Evolutionary conservation across 164 flowering plant genomes (phyloP), one percentile per base, ranked within the genome.

Genomic region (Piper longum): DNA sequence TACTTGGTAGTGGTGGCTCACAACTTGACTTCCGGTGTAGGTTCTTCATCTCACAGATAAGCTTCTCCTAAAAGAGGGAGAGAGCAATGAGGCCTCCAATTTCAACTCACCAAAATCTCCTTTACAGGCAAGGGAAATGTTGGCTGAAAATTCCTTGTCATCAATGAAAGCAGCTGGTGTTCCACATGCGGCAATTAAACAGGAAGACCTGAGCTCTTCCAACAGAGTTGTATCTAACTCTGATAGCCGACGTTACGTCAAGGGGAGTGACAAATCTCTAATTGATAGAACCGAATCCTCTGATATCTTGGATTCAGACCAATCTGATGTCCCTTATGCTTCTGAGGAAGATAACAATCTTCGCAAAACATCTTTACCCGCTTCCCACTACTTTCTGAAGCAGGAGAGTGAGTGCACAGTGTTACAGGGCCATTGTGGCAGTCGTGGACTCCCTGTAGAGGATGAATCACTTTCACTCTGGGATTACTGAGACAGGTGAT

Each of bases 391-490:
- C 56, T 77, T 77, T 62, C 82, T 84, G 0, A 83, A 83, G 77
- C 75, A 78, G 2, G 88, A 76, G 72, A 26, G 2, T 26, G 80
- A 75, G 52, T 64, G 41, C 42, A 67, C 72, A 80, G 74, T 71
- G 57, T 72, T 39, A 16, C 48, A 5, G 79, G 73, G 52, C 75
- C 73, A 59, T 73, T 79, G 85, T 4, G 74, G 82, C 73, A 72
- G 66, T 74, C 77, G 72, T 45, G 84, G 74, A 56, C 76, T 78
- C 74, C 79, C 73, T 0, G 73, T 70, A 36, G 87, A 82, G 72
- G 93, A 87, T 70, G 81, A 84, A 18, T 67, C 83, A 64, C 66
- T 78, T 14, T 80, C 83, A 84, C 80, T 82, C 36, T 87, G 93
- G 88, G 72, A 83, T 56, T 75, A 63, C 55, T 67, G 72, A 70